phyloP scores from a whole-genome alignment of 495 filamentous ascomycete genomes.

The Durotheca rogersii region DNA sequence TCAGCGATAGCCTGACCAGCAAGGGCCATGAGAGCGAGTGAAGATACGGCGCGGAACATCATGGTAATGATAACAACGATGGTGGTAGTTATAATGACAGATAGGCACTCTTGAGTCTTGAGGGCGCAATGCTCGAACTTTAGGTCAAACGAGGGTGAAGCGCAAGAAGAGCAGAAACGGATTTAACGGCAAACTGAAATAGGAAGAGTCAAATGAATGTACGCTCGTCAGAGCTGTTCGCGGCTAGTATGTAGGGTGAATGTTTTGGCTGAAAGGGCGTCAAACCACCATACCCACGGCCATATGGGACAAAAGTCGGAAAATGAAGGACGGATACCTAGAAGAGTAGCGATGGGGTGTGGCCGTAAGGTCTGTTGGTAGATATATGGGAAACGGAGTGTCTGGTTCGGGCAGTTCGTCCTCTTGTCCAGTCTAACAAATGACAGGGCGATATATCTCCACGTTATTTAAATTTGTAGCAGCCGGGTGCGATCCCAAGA shows the following conservation, averaged over 20 bases:
- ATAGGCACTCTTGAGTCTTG: too few species aligned
- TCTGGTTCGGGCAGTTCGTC: conserved; percentile 12
- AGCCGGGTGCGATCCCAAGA: conserved; percentile 9
- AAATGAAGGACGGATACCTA: conserved; percentile 23
- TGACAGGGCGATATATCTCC: conserved; percentile 26
- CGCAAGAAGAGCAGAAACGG: neutral
- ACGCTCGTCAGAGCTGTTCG: conserved; percentile 17
- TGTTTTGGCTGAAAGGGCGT: conserved; percentile 9
- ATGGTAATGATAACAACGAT: too few species aligned
- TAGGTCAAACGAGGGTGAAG: conserved; percentile 11
- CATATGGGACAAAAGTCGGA: conserved; percentile 14
- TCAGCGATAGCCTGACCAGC: conserved; percentile 42
- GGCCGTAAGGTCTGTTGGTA: conserved; percentile 1
- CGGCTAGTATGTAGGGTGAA: conserved; percentile 7
- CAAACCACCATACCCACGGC: conserved; percentile 15
- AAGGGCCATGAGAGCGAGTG: conserved; percentile 43
- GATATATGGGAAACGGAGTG: conserved; percentile 14
- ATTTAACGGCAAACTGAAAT: conserved; percentile 1
- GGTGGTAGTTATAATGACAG: too few species aligned
- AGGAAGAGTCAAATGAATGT: conserved; percentile 10
- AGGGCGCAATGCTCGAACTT: too few species aligned
- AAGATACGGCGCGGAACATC: conserved; percentile 42
- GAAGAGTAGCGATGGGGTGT: conserved; percentile 21
- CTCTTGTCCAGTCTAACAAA: conserved; percentile 16
- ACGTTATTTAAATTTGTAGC: conserved; percentile 23